phyloP scores from a whole-genome alignment of 2,329 filamentous ascomycete species.

The Penicillium brasilianum region DNA sequence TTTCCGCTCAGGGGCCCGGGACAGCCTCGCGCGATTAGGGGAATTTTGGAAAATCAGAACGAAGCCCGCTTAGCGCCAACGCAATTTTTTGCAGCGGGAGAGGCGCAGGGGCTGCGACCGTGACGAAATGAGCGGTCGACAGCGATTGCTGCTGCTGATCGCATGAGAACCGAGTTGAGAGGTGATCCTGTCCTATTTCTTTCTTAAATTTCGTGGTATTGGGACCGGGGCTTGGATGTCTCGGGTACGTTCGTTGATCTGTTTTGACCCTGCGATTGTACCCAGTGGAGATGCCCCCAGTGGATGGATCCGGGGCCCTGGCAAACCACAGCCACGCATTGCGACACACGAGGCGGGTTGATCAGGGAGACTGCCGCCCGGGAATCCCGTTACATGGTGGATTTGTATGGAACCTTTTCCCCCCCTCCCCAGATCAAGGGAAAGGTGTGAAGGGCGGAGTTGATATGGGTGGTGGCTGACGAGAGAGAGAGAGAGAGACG shows the following conservation, averaged over 20 bases:
- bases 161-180: neutral
- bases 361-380: conserved; percentile 2
- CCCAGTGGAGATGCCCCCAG: conserved; percentile 11
- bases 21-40: neutral
- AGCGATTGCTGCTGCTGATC: neutral
- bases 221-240: neutral
- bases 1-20: conserved; percentile 18
- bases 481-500: no score
- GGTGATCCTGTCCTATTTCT: neutral
- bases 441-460: neutral
- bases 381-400: conserved; percentile 1
- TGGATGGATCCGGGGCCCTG: conserved; percentile 11
- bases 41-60: neutral
- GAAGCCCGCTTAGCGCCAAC: neutral
- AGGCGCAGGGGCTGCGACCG: conserved; percentile 6
- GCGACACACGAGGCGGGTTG: conserved; percentile 15
- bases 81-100: neutral
- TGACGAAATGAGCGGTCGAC: neutral
- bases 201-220: neutral
- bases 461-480: neutral
- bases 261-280: conserved; percentile 9
- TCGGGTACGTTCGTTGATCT: conserved; percentile 1
- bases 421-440: neutral
- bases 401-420: neutral
- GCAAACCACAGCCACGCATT: conserved; percentile 22